Evolutionary conservation across 1,284 basidiomycete genomes (phyloP).

Genomic region (Microbotryum saponariae): DNA sequence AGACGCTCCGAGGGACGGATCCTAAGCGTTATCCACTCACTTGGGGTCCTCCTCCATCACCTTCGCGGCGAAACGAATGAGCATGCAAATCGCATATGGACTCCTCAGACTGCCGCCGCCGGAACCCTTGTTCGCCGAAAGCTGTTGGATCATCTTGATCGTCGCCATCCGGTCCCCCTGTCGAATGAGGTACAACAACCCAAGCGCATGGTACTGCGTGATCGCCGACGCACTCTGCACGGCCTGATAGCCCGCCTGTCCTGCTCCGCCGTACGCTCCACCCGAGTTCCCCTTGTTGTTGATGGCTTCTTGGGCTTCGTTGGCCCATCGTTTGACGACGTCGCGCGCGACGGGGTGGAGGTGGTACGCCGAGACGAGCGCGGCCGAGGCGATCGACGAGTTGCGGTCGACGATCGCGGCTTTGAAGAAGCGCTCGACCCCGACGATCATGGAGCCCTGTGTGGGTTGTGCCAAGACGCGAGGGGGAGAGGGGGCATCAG

Average conservation of each 20-base stretch:
- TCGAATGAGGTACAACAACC: constrained; percentile 86
- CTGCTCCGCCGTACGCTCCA: constrained; percentile 50
- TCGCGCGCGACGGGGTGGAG: constrained; percentile 87
- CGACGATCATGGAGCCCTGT: constrained; percentile 93
- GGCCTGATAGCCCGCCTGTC: constrained; percentile 55
- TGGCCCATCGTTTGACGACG: constrained; percentile 96
- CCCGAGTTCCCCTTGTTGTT: constrained; percentile 74
- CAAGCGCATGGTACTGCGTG: constrained; percentile 95
- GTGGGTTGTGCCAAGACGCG: neutral
- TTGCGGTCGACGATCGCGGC: constrained; percentile 97
- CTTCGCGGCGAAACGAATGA: constrained; percentile 94
- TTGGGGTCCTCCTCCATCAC: constrained; percentile 98
- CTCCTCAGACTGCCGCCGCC: constrained; percentile 80
- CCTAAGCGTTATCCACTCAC: constrained; percentile 48
- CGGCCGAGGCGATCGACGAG: constrained; percentile 89
- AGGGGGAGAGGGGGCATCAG: too few relatives aligned
- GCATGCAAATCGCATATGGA: constrained; percentile 98
- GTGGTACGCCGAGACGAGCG: constrained; percentile 93
- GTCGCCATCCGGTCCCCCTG: constrained; percentile 98
- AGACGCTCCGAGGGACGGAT: too few relatives aligned
- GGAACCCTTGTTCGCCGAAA: constrained; percentile 60
- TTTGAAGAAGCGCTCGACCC: constrained; percentile 98
- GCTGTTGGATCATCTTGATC: constrained; percentile 97
- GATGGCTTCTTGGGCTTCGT: constrained; percentile 95
- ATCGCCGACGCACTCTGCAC: constrained; percentile 82